phyloP scores from a whole-genome alignment of 2,329 filamentous ascomycete species.

The Botrytis pseudocinerea region DNA sequence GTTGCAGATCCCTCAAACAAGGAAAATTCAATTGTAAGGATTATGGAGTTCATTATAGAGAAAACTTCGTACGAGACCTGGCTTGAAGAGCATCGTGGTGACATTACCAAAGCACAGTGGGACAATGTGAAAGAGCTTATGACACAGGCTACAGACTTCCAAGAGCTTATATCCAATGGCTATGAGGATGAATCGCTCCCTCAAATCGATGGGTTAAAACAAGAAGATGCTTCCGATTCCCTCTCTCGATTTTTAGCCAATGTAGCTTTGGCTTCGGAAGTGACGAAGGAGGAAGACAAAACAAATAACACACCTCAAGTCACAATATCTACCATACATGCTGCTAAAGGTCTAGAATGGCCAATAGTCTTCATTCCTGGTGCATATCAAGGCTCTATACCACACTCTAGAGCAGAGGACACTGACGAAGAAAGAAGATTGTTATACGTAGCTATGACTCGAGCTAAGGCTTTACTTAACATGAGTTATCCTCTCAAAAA shows the following conservation, averaged over 20 bases:
- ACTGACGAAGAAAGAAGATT: slow-evolving; percentile 83
- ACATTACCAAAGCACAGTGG: slow-evolving; percentile 79
- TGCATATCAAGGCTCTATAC: slow-evolving; percentile 86
- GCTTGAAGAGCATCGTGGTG: slow-evolving; percentile 67
- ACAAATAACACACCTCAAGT: slow-evolving; percentile 62
- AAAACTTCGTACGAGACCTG: slow-evolving; percentile 74
- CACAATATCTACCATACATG: slow-evolving; percentile 94
- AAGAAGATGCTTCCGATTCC: slow-evolving; percentile 61
- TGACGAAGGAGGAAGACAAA: slow-evolving; percentile 62
- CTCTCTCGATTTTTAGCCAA: slow-evolving; percentile 86
- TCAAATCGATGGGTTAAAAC: slow-evolving; percentile 69
- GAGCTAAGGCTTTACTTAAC: slow-evolving; percentile 83
- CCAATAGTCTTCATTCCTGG: slow-evolving; percentile 91
- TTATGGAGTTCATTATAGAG: slow-evolving; percentile 56
- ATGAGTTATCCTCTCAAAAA: slow-evolving; percentile 76
- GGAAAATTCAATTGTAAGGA: slow-evolving; percentile 38
- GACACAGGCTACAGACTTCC: slow-evolving; percentile 72
- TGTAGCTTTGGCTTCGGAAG: slow-evolving; percentile 79
- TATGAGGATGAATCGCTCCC: slow-evolving; percentile 59
- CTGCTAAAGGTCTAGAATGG: slow-evolving; percentile 95
- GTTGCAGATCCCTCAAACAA: slow-evolving; percentile 42
- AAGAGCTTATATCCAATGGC: slow-evolving; percentile 36
- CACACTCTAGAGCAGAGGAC: slow-evolving; percentile 84
- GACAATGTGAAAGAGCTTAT: slow-evolving; percentile 89
- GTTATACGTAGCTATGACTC: slow-evolving; percentile 95